Conservation (phyloP, 2,329 filamentous ascomycete species). For the Trichoderma asperellum region DNA sequence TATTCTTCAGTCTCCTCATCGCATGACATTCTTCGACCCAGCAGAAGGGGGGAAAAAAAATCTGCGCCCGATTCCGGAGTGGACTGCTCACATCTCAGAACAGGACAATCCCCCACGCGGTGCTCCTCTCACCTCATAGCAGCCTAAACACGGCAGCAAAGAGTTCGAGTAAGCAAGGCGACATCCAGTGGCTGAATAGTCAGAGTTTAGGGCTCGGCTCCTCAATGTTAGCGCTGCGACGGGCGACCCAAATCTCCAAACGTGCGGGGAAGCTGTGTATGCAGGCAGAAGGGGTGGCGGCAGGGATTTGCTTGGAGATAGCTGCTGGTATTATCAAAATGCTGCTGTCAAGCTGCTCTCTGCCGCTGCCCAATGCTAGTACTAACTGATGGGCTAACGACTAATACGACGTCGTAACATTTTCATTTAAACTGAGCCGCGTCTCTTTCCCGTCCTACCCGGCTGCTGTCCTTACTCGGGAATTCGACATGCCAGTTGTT, state of each 20-base stretch:
- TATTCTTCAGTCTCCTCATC: not conserved
- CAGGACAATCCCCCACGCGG: slow-evolving; percentile 22
- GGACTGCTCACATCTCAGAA: not conserved
- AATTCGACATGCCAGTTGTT: not conserved
- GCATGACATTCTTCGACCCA: not conserved
- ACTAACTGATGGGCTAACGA: not conserved
- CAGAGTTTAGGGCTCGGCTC: slow-evolving; percentile 24
- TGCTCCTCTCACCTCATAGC: not conserved
- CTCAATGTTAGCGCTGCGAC: not conserved
- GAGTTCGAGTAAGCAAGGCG: not conserved
- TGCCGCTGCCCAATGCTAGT: not conserved
- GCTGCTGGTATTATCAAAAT: not conserved
- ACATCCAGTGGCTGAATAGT: slow-evolving; percentile 17
- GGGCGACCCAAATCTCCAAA: not conserved
- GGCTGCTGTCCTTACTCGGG: not conserved
- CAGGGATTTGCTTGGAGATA: slow-evolving; percentile 8
- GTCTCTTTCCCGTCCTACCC: slow-evolving; percentile 12
- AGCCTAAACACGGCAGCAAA: not conserved
- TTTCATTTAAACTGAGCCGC: not conserved
- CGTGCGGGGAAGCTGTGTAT: slow-evolving; percentile 24
- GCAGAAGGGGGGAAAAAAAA: not conserved
- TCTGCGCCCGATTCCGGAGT: not conserved
- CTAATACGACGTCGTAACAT: not conserved
- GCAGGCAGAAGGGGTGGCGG: slow-evolving; percentile 8
- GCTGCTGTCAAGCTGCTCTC: not conserved